Conservation (phyloP, 2,329 filamentous ascomycete species). For the Cercospora zeae-maydis region DNA sequence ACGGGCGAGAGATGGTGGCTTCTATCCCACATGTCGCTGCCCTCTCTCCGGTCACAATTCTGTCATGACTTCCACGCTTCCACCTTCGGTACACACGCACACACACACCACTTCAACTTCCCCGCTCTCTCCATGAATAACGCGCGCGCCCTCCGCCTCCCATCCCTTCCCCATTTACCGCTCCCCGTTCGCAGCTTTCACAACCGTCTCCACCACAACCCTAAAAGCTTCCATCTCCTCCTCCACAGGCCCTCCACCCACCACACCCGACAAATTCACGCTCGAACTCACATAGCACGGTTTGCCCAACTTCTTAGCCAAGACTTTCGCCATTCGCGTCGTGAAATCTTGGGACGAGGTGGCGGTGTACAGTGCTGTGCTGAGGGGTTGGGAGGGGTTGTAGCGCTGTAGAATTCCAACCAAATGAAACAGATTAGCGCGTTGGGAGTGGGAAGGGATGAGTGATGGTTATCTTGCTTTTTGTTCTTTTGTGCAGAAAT, state of each 20-base stretch:
- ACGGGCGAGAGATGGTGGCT: too few species aligned
- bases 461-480: too few species aligned
- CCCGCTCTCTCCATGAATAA: too few species aligned
- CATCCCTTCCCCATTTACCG: too few species aligned
- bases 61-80: too few species aligned
- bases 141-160: too few species aligned
- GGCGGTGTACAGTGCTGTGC: slow-evolving; percentile 73
- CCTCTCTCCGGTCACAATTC: too few species aligned
- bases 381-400: slow-evolving; percentile 59
- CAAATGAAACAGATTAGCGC: not conserved
- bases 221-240: slow-evolving; percentile 91
- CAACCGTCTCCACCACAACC: slow-evolving; percentile 67
- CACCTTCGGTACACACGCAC: too few species aligned
- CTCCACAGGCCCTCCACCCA: slow-evolving; percentile 76
- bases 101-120: too few species aligned
- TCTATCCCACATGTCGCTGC: too few species aligned
- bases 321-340: slow-evolving; percentile 74
- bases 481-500: too few species aligned
- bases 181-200: slow-evolving; percentile 44
- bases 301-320: slow-evolving; percentile 67
- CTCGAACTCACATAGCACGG: slow-evolving; percentile 92
- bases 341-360: slow-evolving; percentile 82
- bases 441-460: too few species aligned
- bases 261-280: slow-evolving; percentile 68
- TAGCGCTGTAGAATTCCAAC: slow-evolving; percentile 35